These are phyloP conservation scores for Tuber magnatum DNA, from an alignment of 495 filamentous ascomycete species.

Conservation along the genomic window DNA sequence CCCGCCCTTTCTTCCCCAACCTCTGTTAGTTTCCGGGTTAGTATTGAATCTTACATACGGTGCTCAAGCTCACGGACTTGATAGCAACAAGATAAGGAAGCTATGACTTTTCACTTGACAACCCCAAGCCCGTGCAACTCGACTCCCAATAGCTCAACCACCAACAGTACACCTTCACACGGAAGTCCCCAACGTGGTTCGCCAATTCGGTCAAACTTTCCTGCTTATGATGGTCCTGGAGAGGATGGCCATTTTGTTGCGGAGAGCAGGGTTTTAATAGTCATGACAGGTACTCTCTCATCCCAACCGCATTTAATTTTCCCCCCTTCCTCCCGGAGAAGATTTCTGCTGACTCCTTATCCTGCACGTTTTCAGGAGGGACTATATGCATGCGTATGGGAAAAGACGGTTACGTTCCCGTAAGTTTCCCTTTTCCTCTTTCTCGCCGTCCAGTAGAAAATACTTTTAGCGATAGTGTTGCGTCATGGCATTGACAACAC, in stretches of 20 bases:
- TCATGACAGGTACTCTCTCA: constrained; percentile 63
- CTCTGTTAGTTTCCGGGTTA: background rate
- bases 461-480: background rate
- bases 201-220: background rate
- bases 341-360: constrained; percentile 1
- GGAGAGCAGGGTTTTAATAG: constrained; percentile 76
- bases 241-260: constrained; percentile 16
- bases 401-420: constrained; percentile 47
- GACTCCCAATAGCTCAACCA: background rate
- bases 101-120: constrained; percentile 1
- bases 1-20: background rate
- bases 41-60: background rate
- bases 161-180: background rate
- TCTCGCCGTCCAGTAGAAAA: background rate
- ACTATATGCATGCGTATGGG: constrained; percentile 87
- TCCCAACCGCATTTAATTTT: background rate
- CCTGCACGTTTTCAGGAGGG: constrained; percentile 46
- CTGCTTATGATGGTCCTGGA: background rate
- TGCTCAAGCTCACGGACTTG: background rate
- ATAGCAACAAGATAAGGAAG: background rate
- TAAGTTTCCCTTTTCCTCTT: constrained; percentile 25
- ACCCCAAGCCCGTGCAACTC: background rate
- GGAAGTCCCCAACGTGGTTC: background rate
- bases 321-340: background rate
- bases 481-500: background rate